Percentiles rank a stretch among this genome's conserved stretches.
Evolutionary conservation across 352 stramenopile genomes (phyloP).

Genomic region (Phytophthora citrophthora): DNA sequence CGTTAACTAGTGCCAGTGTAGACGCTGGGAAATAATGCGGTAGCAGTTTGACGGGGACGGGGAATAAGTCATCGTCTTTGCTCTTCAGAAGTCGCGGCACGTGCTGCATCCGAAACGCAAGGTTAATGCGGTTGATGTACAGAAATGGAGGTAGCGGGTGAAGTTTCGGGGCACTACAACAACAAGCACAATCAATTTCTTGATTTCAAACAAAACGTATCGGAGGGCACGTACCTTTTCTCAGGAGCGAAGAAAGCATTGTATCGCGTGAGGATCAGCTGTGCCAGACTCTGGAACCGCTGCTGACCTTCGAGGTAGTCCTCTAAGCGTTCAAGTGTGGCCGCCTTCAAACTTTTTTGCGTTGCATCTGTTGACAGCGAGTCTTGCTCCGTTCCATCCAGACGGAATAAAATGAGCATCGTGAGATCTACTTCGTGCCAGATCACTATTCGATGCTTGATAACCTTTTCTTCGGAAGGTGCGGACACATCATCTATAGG

Average conservation of each 20-base stretch:
- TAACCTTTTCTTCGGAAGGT: background rate
- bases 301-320: conserved; percentile 34
- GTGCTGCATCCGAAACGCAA: conserved; percentile 55
- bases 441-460: conserved; percentile 37
- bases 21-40: conserved; percentile 54
- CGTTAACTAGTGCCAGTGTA: conserved; percentile 46
- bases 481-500: background rate
- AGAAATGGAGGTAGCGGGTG: conserved; percentile 45
- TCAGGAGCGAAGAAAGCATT: conserved; percentile 28
- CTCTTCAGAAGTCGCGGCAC: conserved; percentile 61
- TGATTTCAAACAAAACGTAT: too few relatives aligned
- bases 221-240: conserved; percentile 28
- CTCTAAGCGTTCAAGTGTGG: conserved; percentile 30
- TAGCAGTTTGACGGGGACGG: conserved; percentile 47
- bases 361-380: background rate
- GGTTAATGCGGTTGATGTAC: conserved; percentile 66
- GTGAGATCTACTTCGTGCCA: conserved; percentile 67
- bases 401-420: conserved; percentile 45
- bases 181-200: conserved; percentile 11
- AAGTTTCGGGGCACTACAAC: conserved; percentile 28
- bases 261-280: conserved; percentile 43
- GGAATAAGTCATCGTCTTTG: conserved; percentile 58
- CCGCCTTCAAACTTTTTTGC: conserved; percentile 2
- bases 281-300: conserved; percentile 43
- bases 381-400: background rate